Conservation (phyloP, 352 stramenopile species). For the Globisporangium acanthophoron region DNA sequence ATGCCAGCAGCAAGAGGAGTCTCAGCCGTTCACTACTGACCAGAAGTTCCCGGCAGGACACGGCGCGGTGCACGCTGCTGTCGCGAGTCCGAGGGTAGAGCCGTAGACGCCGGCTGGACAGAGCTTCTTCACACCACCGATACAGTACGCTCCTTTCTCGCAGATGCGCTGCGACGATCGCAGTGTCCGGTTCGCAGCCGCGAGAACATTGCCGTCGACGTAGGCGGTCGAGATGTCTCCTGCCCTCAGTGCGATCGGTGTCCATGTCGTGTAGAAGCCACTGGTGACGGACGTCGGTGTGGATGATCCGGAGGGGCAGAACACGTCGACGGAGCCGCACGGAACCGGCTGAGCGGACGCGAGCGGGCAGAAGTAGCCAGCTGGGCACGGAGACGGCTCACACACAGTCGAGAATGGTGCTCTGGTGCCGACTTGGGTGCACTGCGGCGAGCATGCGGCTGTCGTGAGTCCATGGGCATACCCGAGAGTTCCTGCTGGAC, state of each 20-base stretch:
- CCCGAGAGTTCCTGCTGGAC: conserved; percentile 42
- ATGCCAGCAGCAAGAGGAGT: not conserved
- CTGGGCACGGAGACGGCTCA: conserved; percentile 38
- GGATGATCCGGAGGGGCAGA: conserved; percentile 44
- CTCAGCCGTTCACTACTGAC: conserved; percentile 6
- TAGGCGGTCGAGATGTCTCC: conserved; percentile 30
- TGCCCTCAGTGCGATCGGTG: conserved; percentile 8
- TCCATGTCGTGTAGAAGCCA: conserved; percentile 63
- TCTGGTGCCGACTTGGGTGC: conserved; percentile 15
- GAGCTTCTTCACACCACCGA: conserved; percentile 37
- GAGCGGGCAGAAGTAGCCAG: conserved; percentile 54
- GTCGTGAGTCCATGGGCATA: conserved; percentile 29
- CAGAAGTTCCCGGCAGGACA: conserved; percentile 69
- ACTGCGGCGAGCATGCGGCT: conserved; percentile 38
- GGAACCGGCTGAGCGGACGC: conserved; percentile 19
- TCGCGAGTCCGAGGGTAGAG: conserved; percentile 24
- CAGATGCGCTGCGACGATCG: conserved; percentile 39
- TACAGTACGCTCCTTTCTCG: conserved; percentile 54
- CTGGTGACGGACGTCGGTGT: conserved; percentile 24
- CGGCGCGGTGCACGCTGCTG: conserved; percentile 34
- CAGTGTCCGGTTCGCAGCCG: conserved; percentile 29
- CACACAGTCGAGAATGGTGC: conserved; percentile 21
- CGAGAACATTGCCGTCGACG: conserved; percentile 29
- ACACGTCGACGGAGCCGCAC: conserved; percentile 35
- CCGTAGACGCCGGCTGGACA: conserved; percentile 54